Percentiles rank a stretch among this genome's conserved stretches.
Conservation (phyloP, 140 eudicot genomes). For the Cichorium intybus region DNA sequence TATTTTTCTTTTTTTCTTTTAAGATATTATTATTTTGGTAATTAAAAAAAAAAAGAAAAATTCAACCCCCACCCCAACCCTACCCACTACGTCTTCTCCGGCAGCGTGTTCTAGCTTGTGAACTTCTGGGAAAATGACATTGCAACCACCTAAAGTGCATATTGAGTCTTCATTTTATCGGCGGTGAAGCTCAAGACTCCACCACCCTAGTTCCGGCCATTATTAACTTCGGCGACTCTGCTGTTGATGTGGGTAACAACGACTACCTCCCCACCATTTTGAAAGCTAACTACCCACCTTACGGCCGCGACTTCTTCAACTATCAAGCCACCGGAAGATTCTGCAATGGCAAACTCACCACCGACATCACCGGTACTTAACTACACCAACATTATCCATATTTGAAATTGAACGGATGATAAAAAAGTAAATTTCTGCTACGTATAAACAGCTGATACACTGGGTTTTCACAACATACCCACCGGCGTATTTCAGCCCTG, state of each 20-base stretch:
- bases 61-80: no score
- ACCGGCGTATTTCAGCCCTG: conserved; percentile 93
- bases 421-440: background rate
- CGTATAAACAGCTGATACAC: conserved; percentile 69
- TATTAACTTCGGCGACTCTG: conserved; percentile 79
- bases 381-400: background rate
- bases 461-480: conserved; percentile 81
- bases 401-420: background rate
- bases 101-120: no score
- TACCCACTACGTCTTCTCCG: no score
- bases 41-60: no score
- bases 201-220: conserved; percentile 75
- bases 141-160: no score
- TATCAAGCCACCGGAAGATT: conserved; percentile 85
- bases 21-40: no score
- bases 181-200: conserved; percentile 51
- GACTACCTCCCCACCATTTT: conserved; percentile 71
- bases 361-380: conserved; percentile 77
- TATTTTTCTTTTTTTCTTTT: no score
- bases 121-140: no score
- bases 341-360: conserved; percentile 94
- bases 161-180: no score
- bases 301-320: conserved; percentile 76
- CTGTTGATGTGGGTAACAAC: conserved; percentile 90
- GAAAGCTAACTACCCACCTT: conserved; percentile 91